Evolutionary conservation across 306 rosid species (phyloP).

Genomic region (Vicia faba): DNA sequence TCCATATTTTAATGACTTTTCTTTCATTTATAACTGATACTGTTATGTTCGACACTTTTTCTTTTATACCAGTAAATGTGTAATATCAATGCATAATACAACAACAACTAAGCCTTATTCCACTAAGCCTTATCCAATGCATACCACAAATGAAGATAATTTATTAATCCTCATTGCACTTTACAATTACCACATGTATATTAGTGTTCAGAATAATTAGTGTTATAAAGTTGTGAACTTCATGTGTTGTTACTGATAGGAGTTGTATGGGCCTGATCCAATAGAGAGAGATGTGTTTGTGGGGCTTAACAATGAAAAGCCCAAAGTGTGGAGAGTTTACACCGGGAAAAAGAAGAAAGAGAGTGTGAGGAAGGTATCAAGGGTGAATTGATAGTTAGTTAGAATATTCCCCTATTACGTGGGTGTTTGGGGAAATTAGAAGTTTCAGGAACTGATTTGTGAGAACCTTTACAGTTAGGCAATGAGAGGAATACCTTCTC

Average conservation of each 20-base stretch:
- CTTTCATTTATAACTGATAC: slow-evolving; percentile 14
- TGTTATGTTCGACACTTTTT: slow-evolving; percentile 9
- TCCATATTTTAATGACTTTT: slow-evolving; percentile 25
- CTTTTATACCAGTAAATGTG: slow-evolving; percentile 19
- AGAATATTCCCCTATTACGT: background rate
- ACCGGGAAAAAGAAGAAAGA: background rate
- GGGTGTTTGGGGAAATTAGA: background rate
- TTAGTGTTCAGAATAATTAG: slow-evolving; percentile 4
- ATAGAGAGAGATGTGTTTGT: background rate
- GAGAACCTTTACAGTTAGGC: background rate
- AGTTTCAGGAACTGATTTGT: background rate
- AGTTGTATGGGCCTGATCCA: background rate
- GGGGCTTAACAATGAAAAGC: background rate
- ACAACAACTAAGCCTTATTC: background rate
- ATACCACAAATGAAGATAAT: slow-evolving; percentile 16
- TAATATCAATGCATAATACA: slow-evolving; percentile 11
- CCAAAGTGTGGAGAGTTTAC: background rate
- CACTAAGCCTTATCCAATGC: background rate
- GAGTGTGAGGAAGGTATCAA: background rate
- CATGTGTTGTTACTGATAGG: background rate
- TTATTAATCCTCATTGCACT: background rate
- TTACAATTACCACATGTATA: slow-evolving; percentile 1
- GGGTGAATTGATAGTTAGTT: background rate
- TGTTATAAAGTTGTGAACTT: slow-evolving; percentile 17
- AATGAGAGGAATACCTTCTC: background rate